Conservation (phyloP, 116 monocot genomes). For the Iris pallida region DNA sequence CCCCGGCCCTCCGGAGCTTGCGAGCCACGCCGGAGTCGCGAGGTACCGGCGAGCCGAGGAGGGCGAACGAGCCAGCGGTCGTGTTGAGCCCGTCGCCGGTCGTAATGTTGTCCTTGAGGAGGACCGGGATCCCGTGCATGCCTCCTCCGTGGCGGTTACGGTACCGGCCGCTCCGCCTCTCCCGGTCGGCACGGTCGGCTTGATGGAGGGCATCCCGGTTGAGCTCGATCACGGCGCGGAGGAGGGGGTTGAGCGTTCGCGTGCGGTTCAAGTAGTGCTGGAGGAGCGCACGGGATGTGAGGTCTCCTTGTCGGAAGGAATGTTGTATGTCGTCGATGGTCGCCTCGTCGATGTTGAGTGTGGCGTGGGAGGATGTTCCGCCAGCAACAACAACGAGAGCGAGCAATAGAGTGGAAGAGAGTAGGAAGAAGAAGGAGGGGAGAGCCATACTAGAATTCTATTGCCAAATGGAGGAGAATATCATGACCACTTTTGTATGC, state of each 20-base stretch:
- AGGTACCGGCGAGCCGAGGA: constrained; percentile 43
- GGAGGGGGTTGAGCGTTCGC: constrained; percentile 3
- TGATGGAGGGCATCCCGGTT: constrained; percentile 55
- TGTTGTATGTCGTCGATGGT: constrained; percentile 3
- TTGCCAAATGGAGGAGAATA: no score
- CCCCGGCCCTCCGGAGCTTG: constrained; percentile 13
- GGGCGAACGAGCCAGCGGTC: constrained; percentile 66
- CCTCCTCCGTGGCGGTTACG: not conserved
- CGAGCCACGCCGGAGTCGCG: constrained; percentile 55
- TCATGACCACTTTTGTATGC: no score
- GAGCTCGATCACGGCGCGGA: constrained; percentile 46
- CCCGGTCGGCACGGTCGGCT: constrained; percentile 37
- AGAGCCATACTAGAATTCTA: not conserved
- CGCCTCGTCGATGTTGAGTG: constrained; percentile 11
- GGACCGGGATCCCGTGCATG: constrained; percentile 69
- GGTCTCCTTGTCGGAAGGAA: constrained; percentile 2
- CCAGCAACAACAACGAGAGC: not conserved
- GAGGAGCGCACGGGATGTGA: constrained; percentile 9
- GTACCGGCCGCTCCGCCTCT: not conserved
- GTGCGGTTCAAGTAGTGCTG: constrained; percentile 4
- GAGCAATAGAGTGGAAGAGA: not conserved
- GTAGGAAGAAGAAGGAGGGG: not conserved
- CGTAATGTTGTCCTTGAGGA: constrained; percentile 68
- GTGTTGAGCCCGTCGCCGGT: constrained; percentile 65
- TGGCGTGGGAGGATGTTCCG: not conserved